Evolutionary conservation across 2,329 filamentous ascomycete species (phyloP).

Genomic region (Coleophoma crateriformis): DNA sequence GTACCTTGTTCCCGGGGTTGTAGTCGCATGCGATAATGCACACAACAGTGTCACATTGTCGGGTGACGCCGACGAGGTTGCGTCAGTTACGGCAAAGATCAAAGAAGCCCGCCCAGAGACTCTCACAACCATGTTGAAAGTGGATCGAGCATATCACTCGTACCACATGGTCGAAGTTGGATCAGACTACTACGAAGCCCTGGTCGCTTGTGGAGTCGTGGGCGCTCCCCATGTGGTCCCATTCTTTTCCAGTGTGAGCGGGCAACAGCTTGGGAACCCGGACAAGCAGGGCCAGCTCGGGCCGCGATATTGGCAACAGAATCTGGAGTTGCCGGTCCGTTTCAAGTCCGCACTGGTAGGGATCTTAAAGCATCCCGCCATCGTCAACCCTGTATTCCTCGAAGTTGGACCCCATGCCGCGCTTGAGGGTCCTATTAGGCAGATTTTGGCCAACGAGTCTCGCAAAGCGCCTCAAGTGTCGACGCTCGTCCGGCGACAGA

Average conservation of each 20-base stretch:
- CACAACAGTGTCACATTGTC: conserved; percentile 11
- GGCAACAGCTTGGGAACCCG: not conserved
- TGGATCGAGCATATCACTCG: conserved; percentile 16
- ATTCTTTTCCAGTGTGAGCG: not conserved
- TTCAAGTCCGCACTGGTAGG: conserved; percentile 35
- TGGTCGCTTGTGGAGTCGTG: not conserved
- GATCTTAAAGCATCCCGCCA: too few species aligned
- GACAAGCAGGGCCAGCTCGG: conserved; percentile 13
- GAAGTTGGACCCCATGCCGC: conserved; percentile 28
- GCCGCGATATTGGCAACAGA: conserved; percentile 37
- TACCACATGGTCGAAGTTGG: conserved; percentile 6
- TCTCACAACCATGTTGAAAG: conserved; percentile 11
- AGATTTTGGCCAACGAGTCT: not conserved
- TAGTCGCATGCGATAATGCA: conserved; percentile 20
- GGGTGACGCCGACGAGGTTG: conserved; percentile 3
- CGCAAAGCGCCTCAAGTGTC: conserved; percentile 2
- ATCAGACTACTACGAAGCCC: not conserved
- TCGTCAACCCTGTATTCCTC: conserved; percentile 6
- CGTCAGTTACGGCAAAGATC: conserved; percentile 7
- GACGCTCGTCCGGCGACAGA: conserved; percentile 1
- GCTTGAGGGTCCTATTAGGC: conserved; percentile 21
- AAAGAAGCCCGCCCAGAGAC: conserved; percentile 19
- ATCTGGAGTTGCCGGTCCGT: conserved; percentile 36
- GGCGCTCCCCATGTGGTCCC: not conserved
- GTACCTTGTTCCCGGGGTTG: conserved; percentile 10